phyloP scores from a whole-genome alignment of 192 early-diverging fungal genomes.

The Backusella australiensis region DNA sequence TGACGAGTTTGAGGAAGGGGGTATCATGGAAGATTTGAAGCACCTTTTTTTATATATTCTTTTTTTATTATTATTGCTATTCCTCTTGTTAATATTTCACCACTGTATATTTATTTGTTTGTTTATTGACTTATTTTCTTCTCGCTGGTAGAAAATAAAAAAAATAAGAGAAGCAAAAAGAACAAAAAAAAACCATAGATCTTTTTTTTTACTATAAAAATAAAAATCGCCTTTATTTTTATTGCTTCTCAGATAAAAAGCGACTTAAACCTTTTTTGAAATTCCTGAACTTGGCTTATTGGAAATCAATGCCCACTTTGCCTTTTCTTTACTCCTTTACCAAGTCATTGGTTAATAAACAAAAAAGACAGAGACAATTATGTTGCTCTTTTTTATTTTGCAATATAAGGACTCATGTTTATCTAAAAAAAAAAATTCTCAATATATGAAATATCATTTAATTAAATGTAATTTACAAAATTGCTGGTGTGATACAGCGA shows the following conservation, averaged over 20 bases:
- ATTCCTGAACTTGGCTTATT: neutral
- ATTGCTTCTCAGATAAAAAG: constrained; percentile 7
- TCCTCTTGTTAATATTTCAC: neutral
- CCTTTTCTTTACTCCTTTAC: neutral
- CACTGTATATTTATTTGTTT: neutral
- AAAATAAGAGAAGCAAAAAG: neutral
- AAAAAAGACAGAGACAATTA: neutral
- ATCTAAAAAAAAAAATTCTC: too few relatives aligned
- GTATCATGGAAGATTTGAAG: neutral
- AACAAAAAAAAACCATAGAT: neutral
- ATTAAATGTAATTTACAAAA: neutral
- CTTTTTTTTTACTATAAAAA: neutral
- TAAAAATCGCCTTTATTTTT: neutral
- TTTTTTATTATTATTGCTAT: neutral
- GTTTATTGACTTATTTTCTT: neutral
- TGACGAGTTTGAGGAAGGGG: neutral
- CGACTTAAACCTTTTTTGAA: neutral
- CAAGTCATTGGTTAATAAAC: neutral
- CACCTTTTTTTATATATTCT: neutral
- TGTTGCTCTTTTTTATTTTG: too few relatives aligned
- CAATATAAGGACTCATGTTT: too few relatives aligned
- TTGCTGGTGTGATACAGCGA: neutral
- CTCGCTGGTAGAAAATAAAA: neutral
- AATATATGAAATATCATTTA: neutral
- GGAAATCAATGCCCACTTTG: neutral